Percentiles rank a stretch among this genome's conserved stretches.
These are phyloP conservation scores for Acacia crassicarpa DNA, from an alignment of 306 rosid species.

Conservation along the genomic window DNA sequence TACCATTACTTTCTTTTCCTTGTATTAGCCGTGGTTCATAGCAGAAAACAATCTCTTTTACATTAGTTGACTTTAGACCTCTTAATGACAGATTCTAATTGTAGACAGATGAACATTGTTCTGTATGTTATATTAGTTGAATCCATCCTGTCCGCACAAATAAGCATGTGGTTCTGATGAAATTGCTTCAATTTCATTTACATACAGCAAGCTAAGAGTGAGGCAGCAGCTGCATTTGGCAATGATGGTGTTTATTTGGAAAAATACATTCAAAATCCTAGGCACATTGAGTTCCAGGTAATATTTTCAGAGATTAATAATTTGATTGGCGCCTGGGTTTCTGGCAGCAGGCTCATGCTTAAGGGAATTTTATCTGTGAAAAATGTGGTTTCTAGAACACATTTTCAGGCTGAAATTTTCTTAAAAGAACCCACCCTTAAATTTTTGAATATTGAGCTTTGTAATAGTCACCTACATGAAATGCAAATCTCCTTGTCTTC, in stretches of 20 bases:
- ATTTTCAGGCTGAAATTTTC: background rate
- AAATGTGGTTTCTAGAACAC: background rate
- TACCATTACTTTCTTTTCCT: slow-evolving; percentile 8
- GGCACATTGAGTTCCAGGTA: slow-evolving; percentile 99
- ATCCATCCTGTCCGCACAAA: slow-evolving; percentile 7
- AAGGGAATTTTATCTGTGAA: slow-evolving; percentile 6
- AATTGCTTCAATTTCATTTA: slow-evolving; percentile 25
- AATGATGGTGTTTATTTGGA: slow-evolving; percentile 98
- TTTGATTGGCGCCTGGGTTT: slow-evolving; percentile 17
- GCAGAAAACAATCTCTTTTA: slow-evolving; percentile 1
- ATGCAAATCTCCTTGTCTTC: slow-evolving; percentile 4
- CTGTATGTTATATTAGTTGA: slow-evolving; percentile 17
- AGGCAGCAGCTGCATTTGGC: slow-evolving; percentile 99
- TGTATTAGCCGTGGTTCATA: slow-evolving; percentile 14
- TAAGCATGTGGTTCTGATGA: slow-evolving; percentile 30
- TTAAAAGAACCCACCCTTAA: background rate
- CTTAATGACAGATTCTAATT: slow-evolving; percentile 20
- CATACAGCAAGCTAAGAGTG: slow-evolving; percentile 97
- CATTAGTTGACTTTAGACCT: slow-evolving; percentile 23
- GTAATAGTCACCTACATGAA: slow-evolving; percentile 19
- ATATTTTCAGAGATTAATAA: slow-evolving; percentile 21
- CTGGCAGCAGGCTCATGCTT: background rate
- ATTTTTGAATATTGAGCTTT: slow-evolving; percentile 18
- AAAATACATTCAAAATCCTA: slow-evolving; percentile 92
- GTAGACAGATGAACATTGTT: slow-evolving; percentile 27